phyloP scores from a whole-genome alignment of 2,329 filamentous ascomycete genomes.

The Sordariomycetes sp. region DNA sequence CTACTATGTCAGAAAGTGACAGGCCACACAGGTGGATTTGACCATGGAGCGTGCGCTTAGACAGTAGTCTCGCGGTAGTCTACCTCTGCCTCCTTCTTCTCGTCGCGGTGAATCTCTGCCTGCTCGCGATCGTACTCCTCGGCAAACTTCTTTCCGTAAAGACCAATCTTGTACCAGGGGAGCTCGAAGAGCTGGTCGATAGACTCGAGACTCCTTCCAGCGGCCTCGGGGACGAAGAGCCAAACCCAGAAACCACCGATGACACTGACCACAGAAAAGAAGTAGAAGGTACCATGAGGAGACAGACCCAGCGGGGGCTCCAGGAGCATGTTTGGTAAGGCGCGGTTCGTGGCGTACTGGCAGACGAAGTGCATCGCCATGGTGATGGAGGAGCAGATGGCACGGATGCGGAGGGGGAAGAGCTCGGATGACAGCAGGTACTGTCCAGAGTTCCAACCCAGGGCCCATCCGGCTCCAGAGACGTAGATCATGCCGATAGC shows the following conservation, averaged over 20 bases:
- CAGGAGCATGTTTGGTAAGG: constrained; percentile 11
- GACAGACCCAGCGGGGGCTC: constrained; percentile 6
- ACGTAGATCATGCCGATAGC: constrained; percentile 10
- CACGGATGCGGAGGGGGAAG: constrained; percentile 12
- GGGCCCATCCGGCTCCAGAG: constrained; percentile 10
- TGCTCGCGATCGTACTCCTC: constrained; percentile 6
- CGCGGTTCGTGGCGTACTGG: constrained; percentile 9
- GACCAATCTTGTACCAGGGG: constrained; percentile 59
- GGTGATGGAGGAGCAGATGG: constrained; percentile 10
- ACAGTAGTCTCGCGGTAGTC: neutral
- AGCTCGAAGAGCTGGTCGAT: constrained; percentile 58
- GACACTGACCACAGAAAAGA: constrained; percentile 8
- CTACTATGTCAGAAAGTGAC: no score
- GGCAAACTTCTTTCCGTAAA: constrained; percentile 24
- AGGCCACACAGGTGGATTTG: no score
- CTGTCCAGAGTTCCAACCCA: constrained; percentile 10
- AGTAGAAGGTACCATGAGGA: constrained; percentile 10
- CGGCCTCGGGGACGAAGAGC: constrained; percentile 57
- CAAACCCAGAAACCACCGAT: constrained; percentile 52
- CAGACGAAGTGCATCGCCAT: constrained; percentile 10
- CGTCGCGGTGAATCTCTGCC: constrained; percentile 4
- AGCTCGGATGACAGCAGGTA: constrained; percentile 12
- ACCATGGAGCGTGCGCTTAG: no score
- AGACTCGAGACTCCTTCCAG: constrained; percentile 44
- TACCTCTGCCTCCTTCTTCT: constrained; percentile 3